A percentile compares a stretch with the other conserved stretches of the same genome.
phyloP scores from a whole-genome alignment of 116 monocot species.

The Trichopus zeylanicus region DNA sequence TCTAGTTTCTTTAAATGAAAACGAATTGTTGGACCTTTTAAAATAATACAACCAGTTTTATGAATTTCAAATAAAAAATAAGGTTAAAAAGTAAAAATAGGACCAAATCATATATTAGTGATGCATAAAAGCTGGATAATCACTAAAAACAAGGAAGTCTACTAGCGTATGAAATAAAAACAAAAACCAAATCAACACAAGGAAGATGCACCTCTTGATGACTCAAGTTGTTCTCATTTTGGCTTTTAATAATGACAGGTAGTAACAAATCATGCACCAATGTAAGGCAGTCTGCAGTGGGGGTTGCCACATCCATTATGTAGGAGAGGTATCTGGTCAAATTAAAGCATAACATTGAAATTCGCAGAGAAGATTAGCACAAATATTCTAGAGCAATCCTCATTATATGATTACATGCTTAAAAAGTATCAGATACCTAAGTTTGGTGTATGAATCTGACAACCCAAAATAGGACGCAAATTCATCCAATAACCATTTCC shows the following conservation, averaged over 20 bases:
- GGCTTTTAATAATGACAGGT: slow-evolving; percentile 71
- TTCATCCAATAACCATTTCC: slow-evolving; percentile 91
- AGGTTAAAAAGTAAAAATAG: too few relatives aligned
- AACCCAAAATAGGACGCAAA: slow-evolving; percentile 96
- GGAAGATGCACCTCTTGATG: slow-evolving; percentile 58
- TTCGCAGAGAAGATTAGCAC: background rate
- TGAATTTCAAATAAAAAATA: too few relatives aligned
- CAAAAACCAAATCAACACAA: background rate
- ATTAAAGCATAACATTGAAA: background rate
- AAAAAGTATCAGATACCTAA: too few relatives aligned
- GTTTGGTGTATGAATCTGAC: slow-evolving; percentile 83
- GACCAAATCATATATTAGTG: too few relatives aligned
- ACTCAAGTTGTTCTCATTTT: slow-evolving; percentile 50
- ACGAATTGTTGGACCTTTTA: too few relatives aligned
- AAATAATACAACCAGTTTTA: too few relatives aligned
- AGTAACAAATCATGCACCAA: slow-evolving; percentile 72
- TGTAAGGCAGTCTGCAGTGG: slow-evolving; percentile 78
- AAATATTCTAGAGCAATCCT: background rate
- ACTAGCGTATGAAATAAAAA: too few relatives aligned
- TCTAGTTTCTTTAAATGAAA: too few relatives aligned
- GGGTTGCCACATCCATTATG: slow-evolving; percentile 98
- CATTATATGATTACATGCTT: background rate
- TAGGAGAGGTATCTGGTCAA: slow-evolving; percentile 83
- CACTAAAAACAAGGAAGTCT: too few relatives aligned
- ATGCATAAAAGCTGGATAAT: too few relatives aligned